Conservation (phyloP, 1,284 basidiomycete genomes). For the Chalciporus sp. region DNA sequence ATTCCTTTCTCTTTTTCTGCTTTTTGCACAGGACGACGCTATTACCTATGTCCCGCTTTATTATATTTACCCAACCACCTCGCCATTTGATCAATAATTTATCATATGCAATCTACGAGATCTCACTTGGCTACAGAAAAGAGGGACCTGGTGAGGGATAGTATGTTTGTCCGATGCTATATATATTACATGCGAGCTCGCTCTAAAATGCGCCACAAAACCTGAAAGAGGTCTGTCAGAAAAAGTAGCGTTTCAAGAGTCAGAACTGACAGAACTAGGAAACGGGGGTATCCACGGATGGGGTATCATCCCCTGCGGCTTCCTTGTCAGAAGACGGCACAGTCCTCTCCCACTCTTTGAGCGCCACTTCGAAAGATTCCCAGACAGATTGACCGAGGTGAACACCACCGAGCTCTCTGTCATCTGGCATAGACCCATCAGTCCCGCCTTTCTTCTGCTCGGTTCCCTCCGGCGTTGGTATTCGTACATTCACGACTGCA, state of each 20-base stretch:
- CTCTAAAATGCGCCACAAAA: neutral
- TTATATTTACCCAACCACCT: constrained; percentile 28
- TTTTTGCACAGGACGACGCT: constrained; percentile 1
- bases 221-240: constrained; percentile 9
- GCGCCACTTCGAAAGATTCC: constrained; percentile 67
- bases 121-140: constrained; percentile 10
- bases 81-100: constrained; percentile 30
- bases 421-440: constrained; percentile 47
- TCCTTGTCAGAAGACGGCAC: constrained; percentile 28
- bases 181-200: neutral
- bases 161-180: neutral
- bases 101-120: constrained; percentile 14
- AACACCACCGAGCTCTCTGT: constrained; percentile 70
- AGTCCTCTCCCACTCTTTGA: constrained; percentile 64
- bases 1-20: constrained; percentile 1
- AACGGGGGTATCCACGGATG: constrained; percentile 24
- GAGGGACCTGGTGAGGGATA: constrained; percentile 3
- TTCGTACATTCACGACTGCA: constrained; percentile 53
- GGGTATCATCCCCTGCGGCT: constrained; percentile 23
- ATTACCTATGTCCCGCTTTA: constrained; percentile 23
- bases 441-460: constrained; percentile 3
- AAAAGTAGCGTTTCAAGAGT: neutral
- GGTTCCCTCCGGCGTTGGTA: constrained; percentile 37
- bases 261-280: constrained; percentile 10
- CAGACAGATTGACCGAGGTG: constrained; percentile 65